These are phyloP conservation scores for Borovskyia barvae DNA, from an alignment of 208 protist species.

Conservation along the genomic window DNA sequence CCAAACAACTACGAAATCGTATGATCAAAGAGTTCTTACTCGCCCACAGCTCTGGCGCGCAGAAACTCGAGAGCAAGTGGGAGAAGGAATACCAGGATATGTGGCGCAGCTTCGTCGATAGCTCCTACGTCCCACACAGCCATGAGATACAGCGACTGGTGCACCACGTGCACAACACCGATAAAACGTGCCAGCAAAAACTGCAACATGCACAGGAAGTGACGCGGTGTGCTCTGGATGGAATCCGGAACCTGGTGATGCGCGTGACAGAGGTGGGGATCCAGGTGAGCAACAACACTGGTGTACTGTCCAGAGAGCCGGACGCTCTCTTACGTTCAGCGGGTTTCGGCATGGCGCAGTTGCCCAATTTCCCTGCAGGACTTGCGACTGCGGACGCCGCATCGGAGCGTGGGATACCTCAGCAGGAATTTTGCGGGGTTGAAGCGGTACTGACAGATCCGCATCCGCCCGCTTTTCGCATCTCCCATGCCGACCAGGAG, in stretches of 20 bases:
- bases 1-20: constrained; percentile 19
- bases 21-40: constrained; percentile 33
- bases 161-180: constrained; percentile 8
- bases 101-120: constrained; percentile 27
- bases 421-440: constrained; percentile 13
- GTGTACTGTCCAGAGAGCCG: constrained; percentile 20
- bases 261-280: constrained; percentile 23
- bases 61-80: constrained; percentile 18
- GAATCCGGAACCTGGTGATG: constrained; percentile 29
- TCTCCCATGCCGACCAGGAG: constrained; percentile 4
- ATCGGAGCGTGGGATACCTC: background rate
- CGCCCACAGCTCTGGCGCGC: constrained; percentile 22
- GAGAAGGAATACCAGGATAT: constrained; percentile 19
- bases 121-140: constrained; percentile 36
- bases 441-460: constrained; percentile 16
- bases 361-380: too few species aligned
- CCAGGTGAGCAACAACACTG: constrained; percentile 16
- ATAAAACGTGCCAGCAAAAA: constrained; percentile 21
- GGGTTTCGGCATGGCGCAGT: background rate
- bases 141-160: constrained; percentile 34
- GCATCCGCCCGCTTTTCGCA: constrained; percentile 17
- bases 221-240: constrained; percentile 21
- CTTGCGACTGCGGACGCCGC: background rate
- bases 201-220: constrained; percentile 27
- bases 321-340: constrained; percentile 2